A percentile compares a stretch with the other conserved stretches of the same genome.
Conservation (phyloP, 768 basidiomycete species). For the Trametes cingulata region DNA sequence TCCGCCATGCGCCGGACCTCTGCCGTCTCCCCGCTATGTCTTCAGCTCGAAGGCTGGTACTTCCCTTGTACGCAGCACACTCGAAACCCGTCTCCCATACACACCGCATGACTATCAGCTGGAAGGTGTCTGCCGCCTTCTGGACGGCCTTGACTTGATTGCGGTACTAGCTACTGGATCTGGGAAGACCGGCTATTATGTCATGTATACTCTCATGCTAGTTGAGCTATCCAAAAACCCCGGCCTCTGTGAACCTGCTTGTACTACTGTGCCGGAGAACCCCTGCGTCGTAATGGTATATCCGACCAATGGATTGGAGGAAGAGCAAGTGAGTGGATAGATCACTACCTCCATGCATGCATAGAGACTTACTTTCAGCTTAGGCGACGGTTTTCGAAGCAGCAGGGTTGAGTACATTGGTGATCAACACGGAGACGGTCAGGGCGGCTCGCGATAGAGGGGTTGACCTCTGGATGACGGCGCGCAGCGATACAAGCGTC, state of each 20-base stretch:
- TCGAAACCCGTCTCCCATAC: neutral
- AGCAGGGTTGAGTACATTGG: too few relatives aligned
- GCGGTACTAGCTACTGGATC: slow-evolving; percentile 24
- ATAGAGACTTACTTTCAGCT: too few relatives aligned
- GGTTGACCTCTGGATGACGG: too few relatives aligned
- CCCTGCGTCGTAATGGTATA: slow-evolving; percentile 30
- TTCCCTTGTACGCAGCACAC: neutral
- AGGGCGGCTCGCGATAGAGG: too few relatives aligned
- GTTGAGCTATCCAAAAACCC: slow-evolving; percentile 21
- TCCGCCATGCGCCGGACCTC: neutral
- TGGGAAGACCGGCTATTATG: slow-evolving; percentile 28
- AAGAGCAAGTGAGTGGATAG: slow-evolving; percentile 2
- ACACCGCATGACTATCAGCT: slow-evolving; percentile 29
- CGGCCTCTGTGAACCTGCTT: slow-evolving; percentile 8
- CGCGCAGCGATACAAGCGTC: too few relatives aligned
- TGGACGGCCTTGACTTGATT: slow-evolving; percentile 28
- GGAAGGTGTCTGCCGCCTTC: slow-evolving; percentile 28
- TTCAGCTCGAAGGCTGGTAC: slow-evolving; percentile 1
- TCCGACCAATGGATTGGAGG: slow-evolving; percentile 8
- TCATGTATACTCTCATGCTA: slow-evolving; percentile 21
- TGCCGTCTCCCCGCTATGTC: neutral
- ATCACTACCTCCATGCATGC: too few relatives aligned
- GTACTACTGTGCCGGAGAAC: slow-evolving; percentile 15
- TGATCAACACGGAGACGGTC: too few relatives aligned
- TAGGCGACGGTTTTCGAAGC: too few relatives aligned